Evolutionary conservation across 2,329 filamentous ascomycete species (phyloP).

Genomic region (Fusarium concolor): DNA sequence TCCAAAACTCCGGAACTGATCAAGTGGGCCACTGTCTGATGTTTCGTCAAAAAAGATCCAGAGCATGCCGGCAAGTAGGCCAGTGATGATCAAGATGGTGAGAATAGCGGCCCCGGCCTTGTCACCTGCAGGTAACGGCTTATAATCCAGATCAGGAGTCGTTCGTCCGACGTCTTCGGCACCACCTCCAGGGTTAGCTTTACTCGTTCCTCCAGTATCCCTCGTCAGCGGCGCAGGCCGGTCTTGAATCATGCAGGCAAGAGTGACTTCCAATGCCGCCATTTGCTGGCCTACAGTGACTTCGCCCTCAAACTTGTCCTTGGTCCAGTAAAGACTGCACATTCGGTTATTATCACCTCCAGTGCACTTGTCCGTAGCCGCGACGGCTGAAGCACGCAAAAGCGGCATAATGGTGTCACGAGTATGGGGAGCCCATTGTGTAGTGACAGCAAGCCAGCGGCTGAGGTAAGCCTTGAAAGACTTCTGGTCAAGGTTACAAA

Average conservation of each 20-base stretch:
- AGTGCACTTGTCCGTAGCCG: conserved; percentile 67
- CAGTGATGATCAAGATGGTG: conserved; percentile 68
- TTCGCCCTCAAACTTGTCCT: conserved; percentile 67
- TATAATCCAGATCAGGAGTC: conserved; percentile 43
- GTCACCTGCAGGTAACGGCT: conserved; percentile 65
- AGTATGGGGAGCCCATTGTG: conserved; percentile 72
- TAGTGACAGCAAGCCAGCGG: conserved; percentile 71
- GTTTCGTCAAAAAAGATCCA: conserved; percentile 64
- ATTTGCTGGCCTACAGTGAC: conserved; percentile 78
- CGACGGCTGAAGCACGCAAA: conserved; percentile 66
- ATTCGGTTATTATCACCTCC: conserved; percentile 67
- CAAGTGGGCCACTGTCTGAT: conserved; percentile 48
- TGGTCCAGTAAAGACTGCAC: conserved; percentile 71
- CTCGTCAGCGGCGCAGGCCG: conserved; percentile 58
- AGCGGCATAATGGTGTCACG: conserved; percentile 63
- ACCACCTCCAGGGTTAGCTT: conserved; percentile 60
- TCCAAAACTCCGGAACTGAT: conserved; percentile 49
- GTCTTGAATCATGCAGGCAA: conserved; percentile 68
- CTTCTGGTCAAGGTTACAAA: conserved; percentile 71
- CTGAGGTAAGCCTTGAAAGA: conserved; percentile 74
- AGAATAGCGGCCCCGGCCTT: conserved; percentile 74
- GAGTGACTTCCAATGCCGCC: conserved; percentile 73
- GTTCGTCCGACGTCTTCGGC: conserved; percentile 59
- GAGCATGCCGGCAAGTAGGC: conserved; percentile 64
- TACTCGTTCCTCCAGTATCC: conserved; percentile 68